phyloP scores from a whole-genome alignment of 257 asterid species.

The Henckelia pumila region DNA sequence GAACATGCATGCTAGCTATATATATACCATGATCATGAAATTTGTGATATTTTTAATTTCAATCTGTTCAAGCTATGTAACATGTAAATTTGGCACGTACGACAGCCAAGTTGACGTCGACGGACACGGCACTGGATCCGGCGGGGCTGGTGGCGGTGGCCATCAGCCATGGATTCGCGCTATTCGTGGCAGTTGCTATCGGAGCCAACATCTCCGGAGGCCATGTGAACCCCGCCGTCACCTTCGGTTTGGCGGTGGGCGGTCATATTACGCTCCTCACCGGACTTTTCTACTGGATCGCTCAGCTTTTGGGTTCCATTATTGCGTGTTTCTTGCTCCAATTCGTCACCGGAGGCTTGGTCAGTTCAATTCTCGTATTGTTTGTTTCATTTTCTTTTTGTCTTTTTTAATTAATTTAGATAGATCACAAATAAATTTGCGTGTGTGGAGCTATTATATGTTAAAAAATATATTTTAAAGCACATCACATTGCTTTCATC shows the following conservation, averaged over 20 bases:
- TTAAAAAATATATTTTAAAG: too few relatives aligned
- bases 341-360: constrained; percentile 84
- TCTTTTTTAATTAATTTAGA: too few relatives aligned
- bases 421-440: too few relatives aligned
- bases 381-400: neutral
- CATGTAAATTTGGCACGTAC: neutral
- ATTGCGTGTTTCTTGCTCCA: constrained; percentile 61
- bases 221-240: too few relatives aligned
- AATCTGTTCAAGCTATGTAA: neutral
- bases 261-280: constrained; percentile 84
- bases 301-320: constrained; percentile 75
- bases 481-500: too few relatives aligned
- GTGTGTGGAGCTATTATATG: too few relatives aligned
- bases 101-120: constrained; percentile 61
- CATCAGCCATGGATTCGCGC: constrained; percentile 68
- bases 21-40: neutral
- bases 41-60: neutral
- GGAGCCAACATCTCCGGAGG: constrained; percentile 90
- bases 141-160: constrained; percentile 82
- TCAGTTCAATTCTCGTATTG: constrained; percentile 23
- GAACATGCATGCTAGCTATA: too few relatives aligned
- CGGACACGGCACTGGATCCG: constrained; percentile 61
- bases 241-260: constrained; percentile 82
- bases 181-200: constrained; percentile 74
- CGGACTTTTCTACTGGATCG: constrained; percentile 77